Evolutionary conservation across 1,284 basidiomycete genomes (phyloP), one percentile per base, ranked within the genome.

Genomic region (Leccinum subrobustum): DNA sequence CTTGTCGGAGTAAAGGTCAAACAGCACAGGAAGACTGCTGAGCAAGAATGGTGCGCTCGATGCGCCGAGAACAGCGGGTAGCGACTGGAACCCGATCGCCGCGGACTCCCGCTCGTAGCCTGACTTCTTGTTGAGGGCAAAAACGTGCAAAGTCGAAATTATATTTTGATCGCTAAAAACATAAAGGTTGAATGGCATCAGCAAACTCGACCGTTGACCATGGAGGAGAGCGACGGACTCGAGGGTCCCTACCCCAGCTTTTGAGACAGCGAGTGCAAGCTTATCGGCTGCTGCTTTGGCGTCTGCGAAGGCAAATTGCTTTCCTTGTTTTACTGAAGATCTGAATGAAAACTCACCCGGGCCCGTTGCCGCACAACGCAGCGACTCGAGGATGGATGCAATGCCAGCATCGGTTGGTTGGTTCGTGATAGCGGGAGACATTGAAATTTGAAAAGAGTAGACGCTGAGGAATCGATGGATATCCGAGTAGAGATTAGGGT

Each of bases 1-100:
- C 77, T 98, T 98, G 77, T 99, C 96, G 82, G 93, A 91, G 74
- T 93, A 90, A 52, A 96, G 81, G 65, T 95, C 93, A 72, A 95
- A 89, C 52, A 98, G 77, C 56, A 86, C 74, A 11, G 93, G 84
- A 54, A 99, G 85, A 23, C 89, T 88, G 4, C 89, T 82, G 18
- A 98, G 80, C 35, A 98, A 82, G 64, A 94, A 81, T n/a, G 95
- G 94, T 60, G 89, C 93, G 55, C 82, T 79, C 37, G 95, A 85
- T 44, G 89, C 80, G 14, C 92, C 91, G 47, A 95, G 81, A 54
- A 88, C 81, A 58, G 79, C 82, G 51, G 89, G 86, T 16, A 95
- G 76, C 8, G 93, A 91, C 68, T 92, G 88, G 73, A 94, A 88
- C 11, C 88, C 92, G 62, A 98, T 88, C 37, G 92, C 89, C 14